Percentiles rank a stretch among this genome's conserved stretches.
These are phyloP conservation scores for Penicillium frequentans DNA, from an alignment of 2,329 filamentous ascomycete genomes.

Conservation along the genomic window DNA sequence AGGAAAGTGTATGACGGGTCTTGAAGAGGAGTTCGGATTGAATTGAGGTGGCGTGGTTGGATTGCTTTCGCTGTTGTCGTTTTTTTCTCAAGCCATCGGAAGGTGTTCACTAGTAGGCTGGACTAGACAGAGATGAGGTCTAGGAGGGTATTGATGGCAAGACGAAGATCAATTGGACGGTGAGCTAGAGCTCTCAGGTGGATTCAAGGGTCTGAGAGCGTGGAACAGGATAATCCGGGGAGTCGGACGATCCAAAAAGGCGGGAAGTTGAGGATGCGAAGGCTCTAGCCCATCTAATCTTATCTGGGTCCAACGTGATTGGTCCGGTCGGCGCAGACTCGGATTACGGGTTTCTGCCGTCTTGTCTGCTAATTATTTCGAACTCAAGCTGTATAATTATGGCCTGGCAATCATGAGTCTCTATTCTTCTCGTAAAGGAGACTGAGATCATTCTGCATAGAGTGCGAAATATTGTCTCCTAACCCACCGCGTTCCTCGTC, in stretches of 20 bases:
- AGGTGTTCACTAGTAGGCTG: background rate
- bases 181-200: background rate
- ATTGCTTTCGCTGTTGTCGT: conserved; percentile 4
- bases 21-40: background rate
- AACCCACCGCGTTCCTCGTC: conserved; percentile 6
- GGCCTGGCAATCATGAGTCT: conserved; percentile 20
- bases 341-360: background rate
- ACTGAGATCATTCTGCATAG: conserved; percentile 14
- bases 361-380: background rate
- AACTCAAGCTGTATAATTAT: background rate
- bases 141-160: background rate
- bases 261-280: conserved; percentile 19
- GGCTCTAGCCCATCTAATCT: conserved; percentile 42
- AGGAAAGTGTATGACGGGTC: conserved; percentile 1
- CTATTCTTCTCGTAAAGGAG: conserved; percentile 12
- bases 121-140: background rate
- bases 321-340: conserved; percentile 20
- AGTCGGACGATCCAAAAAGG: conserved; percentile 4
- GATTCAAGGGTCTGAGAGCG: background rate
- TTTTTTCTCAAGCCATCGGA: conserved; percentile 21
- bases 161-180: conserved; percentile 15
- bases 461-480: conserved; percentile 9
- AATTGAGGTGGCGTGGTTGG: conserved; percentile 18
- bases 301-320: conserved; percentile 34
- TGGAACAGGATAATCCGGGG: conserved; percentile 4